Evolutionary conservation across 2,329 filamentous ascomycete genomes (phyloP), one percentile per base, ranked within the genome.

Genomic region (Talaromyces sp.): DNA sequence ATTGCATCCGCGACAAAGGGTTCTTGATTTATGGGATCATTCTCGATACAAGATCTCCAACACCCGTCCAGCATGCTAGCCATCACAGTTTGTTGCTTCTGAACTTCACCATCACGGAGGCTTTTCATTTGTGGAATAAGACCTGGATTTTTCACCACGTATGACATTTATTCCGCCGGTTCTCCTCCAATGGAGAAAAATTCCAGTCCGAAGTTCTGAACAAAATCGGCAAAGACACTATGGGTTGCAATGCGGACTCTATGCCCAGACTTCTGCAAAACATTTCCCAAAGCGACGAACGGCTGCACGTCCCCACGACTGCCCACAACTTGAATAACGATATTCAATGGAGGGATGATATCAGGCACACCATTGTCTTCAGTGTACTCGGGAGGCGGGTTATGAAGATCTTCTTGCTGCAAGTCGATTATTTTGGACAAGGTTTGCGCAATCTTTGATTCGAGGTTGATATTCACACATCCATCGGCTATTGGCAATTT

Each of bases 291-390:
- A 0, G 89, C 88, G 27, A 92, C 81, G 71, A 92, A 92, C 0
- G 90, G 90, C 74, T 92, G 90, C 1, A 92, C 89, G 71, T 92
- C 89, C 58, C 90, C 90, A 49, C 89, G 82, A 13, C 88, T 91
- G 5, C 90, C 90, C 11, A 92, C 89, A 31, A 92, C 89, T 71
- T 91, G 89, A 62, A 92, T 87, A 50, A 90, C 89, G 35, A 92
- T 82, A 74, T 91, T 91, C 43, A 61, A 41, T n/a, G 14, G 4
- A 16, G 37, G 37, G 16, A 41, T 41, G 7, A 7, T 16, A 7
- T 16, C 14, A 7, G 37, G 37, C 37, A 41, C 37, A 6, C 6
- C 16, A 8, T 41, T 41, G 14, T 41, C 13, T 13, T 37, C 10
- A 37, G 10, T 37, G 35, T 37, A 13, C 35, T 37, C 3, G 27